phyloP scores from a whole-genome alignment of 2,329 filamentous ascomycete species.

The Epicoccum sorghinum region DNA sequence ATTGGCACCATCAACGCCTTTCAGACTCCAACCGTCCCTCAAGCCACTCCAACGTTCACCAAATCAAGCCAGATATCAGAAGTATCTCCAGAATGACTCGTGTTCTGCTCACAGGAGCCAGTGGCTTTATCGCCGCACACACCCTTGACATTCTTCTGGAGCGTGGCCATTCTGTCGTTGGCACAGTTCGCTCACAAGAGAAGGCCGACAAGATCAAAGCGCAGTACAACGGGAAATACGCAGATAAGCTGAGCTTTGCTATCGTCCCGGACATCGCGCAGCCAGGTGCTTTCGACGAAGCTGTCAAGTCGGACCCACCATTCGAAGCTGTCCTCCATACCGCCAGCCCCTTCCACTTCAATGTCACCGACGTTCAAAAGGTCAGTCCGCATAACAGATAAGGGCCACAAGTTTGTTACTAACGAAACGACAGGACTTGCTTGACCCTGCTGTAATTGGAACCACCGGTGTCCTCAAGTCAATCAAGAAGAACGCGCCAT shows the following conservation, averaged over 20 bases:
- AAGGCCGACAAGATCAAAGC: slow-evolving; percentile 67
- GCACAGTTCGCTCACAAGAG: slow-evolving; percentile 65
- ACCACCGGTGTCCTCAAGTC: slow-evolving; percentile 67
- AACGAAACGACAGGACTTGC: slow-evolving; percentile 49
- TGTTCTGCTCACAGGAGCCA: slow-evolving; percentile 58
- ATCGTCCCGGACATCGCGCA: slow-evolving; percentile 76
- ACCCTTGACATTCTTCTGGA: slow-evolving; percentile 65
- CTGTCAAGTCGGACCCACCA: slow-evolving; percentile 65
- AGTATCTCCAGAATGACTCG: slow-evolving; percentile 41
- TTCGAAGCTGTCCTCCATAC: slow-evolving; percentile 69
- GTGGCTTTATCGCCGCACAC: slow-evolving; percentile 70
- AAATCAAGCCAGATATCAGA: neutral
- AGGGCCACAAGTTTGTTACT: slow-evolving; percentile 7
- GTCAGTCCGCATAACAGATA: slow-evolving; percentile 26
- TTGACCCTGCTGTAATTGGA: slow-evolving; percentile 68
- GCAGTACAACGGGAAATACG: slow-evolving; percentile 54
- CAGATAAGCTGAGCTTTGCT: slow-evolving; percentile 64
- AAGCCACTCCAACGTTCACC: neutral
- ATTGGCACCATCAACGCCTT: neutral
- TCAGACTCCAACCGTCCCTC: neutral
- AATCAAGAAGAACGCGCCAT: slow-evolving; percentile 65
- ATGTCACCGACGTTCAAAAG: slow-evolving; percentile 73
- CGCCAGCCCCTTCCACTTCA: slow-evolving; percentile 70
- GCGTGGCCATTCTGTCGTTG: slow-evolving; percentile 64
- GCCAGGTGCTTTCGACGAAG: slow-evolving; percentile 69